These are phyloP conservation scores for Trypanosoma rangeli DNA, from an alignment of 208 protist species.

Conservation along the genomic window DNA sequence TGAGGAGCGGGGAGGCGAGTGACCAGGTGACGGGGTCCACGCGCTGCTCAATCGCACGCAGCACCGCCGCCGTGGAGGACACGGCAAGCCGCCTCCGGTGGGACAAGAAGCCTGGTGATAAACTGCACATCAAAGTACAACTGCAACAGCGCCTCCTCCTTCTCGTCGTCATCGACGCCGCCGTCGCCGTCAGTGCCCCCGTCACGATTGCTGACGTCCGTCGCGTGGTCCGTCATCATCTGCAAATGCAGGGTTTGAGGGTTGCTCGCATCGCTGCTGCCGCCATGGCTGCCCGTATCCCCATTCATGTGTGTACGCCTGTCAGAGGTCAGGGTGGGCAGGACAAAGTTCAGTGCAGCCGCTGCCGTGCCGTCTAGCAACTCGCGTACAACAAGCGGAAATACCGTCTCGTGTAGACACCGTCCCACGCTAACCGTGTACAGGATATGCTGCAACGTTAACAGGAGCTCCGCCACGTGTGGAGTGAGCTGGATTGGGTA, in stretches of 20 bases:
- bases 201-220: too few relatives aligned
- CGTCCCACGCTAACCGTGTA: conserved; percentile 2
- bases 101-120: conserved; percentile 11
- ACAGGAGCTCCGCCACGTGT: conserved; percentile 28
- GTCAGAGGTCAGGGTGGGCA: conserved; percentile 1
- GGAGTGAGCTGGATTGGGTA: conserved; percentile 27
- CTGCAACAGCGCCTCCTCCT: conserved; percentile 32
- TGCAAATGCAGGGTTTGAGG: too few relatives aligned
- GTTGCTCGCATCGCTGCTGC: not conserved
- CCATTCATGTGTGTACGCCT: not conserved
- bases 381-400: conserved; percentile 22
- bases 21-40: conserved; percentile 30
- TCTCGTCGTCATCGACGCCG: not conserved
- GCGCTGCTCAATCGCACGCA: conserved; percentile 19
- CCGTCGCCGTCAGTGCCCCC: too few relatives aligned
- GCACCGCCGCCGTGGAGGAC: conserved; percentile 4
- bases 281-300: not conserved
- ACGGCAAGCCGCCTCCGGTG: not conserved
- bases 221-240: too few relatives aligned
- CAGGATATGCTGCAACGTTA: conserved; percentile 27
- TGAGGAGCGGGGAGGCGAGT: conserved; percentile 9
- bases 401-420: conserved; percentile 7
- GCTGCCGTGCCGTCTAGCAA: conserved; percentile 17
- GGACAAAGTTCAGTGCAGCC: conserved; percentile 12
- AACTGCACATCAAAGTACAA: conserved; percentile 36